These are phyloP conservation scores for Vickermania spadyakhi DNA, from an alignment of 208 protist genomes.

Conservation along the genomic window DNA sequence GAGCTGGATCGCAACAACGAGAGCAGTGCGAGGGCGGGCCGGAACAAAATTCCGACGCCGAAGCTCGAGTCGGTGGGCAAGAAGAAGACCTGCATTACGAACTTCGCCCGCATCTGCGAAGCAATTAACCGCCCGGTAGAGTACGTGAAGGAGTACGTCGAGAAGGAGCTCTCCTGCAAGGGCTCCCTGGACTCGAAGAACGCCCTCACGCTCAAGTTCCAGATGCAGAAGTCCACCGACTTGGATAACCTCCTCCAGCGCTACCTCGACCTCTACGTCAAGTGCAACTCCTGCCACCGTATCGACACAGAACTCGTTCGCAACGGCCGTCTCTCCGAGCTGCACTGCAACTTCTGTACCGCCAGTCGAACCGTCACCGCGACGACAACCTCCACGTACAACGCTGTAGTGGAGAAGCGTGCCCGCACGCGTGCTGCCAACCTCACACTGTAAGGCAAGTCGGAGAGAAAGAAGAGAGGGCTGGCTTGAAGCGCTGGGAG, in stretches of 20 bases:
- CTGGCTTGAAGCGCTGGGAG: too few relatives aligned
- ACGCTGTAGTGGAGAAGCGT: slow-evolving; percentile 71
- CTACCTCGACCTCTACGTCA: slow-evolving; percentile 88
- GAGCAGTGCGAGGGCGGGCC: slow-evolving; percentile 48
- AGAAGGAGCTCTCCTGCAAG: slow-evolving; percentile 83
- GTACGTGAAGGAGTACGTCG: slow-evolving; percentile 85
- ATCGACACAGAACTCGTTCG: slow-evolving; percentile 85
- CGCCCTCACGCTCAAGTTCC: slow-evolving; percentile 83
- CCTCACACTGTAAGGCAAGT: slow-evolving; percentile 22
- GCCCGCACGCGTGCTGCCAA: slow-evolving; percentile 53
- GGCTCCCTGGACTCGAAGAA: slow-evolving; percentile 81
- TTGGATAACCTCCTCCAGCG: slow-evolving; percentile 77
- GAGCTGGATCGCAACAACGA: slow-evolving; percentile 63
- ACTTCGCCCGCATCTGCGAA: slow-evolving; percentile 88
- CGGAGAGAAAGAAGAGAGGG: neutral
- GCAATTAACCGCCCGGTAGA: slow-evolving; percentile 75
- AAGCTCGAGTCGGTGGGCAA: slow-evolving; percentile 80
- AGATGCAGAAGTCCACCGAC: slow-evolving; percentile 73
- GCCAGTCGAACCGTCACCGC: slow-evolving; percentile 70
- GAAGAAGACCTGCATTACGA: slow-evolving; percentile 88
- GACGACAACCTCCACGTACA: slow-evolving; percentile 51
- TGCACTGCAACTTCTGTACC: slow-evolving; percentile 73
- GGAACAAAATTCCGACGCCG: slow-evolving; percentile 72
- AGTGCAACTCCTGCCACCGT: slow-evolving; percentile 83
- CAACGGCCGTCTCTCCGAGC: slow-evolving; percentile 54